These are phyloP conservation scores for Solanum megistacrolobum DNA, from an alignment of 257 asterid species.

Conservation along the genomic window DNA sequence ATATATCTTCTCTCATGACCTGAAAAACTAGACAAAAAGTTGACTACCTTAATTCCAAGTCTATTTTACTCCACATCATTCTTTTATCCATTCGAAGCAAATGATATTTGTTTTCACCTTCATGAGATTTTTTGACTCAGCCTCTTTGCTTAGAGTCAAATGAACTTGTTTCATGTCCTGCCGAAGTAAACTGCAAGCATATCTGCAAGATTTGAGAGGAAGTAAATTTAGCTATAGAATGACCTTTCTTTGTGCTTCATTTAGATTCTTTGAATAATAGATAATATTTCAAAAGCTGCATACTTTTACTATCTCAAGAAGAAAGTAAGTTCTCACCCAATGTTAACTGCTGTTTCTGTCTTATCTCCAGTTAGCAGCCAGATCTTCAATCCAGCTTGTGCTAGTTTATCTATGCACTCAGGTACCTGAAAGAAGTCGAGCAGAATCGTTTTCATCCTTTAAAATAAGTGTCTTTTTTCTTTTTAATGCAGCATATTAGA, in stretches of 20 bases:
- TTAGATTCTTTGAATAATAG: neutral
- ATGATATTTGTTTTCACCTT: neutral
- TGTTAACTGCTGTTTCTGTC: conserved; percentile 98
- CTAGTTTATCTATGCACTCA: conserved; percentile 94
- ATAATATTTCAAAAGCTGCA: neutral
- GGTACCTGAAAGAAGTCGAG: conserved; percentile 51
- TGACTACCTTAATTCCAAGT: neutral
- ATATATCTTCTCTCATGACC: conserved; percentile 60
- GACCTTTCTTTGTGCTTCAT: neutral
- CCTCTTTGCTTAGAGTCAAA: conserved; percentile 42
- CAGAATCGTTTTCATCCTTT: neutral
- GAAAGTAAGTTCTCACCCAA: conserved; percentile 57
- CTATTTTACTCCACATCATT: neutral
- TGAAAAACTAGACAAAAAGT: conserved; percentile 19
- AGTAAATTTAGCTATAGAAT: neutral
- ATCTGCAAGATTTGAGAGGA: conserved; percentile 38
- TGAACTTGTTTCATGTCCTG: conserved; percentile 95
- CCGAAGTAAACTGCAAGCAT: conserved; percentile 94
- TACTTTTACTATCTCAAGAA: neutral
- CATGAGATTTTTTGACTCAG: neutral
- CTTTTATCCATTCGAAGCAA: neutral
- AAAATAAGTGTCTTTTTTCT: neutral
- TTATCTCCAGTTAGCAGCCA: conserved; percentile 99
- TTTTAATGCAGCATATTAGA: neutral
- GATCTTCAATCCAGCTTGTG: conserved; percentile 94